Base-by-base conservation (phyloP, 2,329 filamentous ascomycete genomes). In the Emericellopsis atlantica region DNA sequence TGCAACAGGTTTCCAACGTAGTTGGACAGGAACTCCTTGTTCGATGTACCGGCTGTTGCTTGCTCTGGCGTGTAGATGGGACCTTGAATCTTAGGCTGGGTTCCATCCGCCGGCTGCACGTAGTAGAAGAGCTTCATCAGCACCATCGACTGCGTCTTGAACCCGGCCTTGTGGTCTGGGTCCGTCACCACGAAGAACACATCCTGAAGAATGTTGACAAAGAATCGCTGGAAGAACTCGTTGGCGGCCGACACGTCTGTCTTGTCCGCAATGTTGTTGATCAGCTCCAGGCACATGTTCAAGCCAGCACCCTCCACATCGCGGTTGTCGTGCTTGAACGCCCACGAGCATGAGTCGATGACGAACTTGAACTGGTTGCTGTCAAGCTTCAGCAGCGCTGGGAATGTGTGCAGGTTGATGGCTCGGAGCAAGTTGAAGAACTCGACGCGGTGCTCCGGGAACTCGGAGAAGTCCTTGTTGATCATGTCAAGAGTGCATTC, bases 401-500 rank as follows among this genome's bases (percentile, higher is more conserved):
- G 87, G 79, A 98, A 98, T 64, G 92, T 98, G 60, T 94, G 87
- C 37, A 96, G 68, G 62, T 98, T 98, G 66, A 98, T 96, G 12
- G 90, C 86, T 50, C 93, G 78, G 32, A 98, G 74, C 21, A 98
- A 76, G 63, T 95, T 95, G 75, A 98, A 98, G 64, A 98, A 98
- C 61, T 96, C 90, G n/a, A 98, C 92, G 43, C 93, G 84, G 59
- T 98, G 92, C 61, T 98, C 92, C 0, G 92, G 92, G 61, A 94
- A 98, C 58, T 98, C 92, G 37, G 93, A 95, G 64, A 98, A 98
- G 63, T 98, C 92, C 67, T 98, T 98, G 76, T 96, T 98, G 67
- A 98, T 98, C 92, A 98, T 98, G 54, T 95, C 88, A 43, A 98
- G 71, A 4, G 92, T 98, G 69, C 90, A 96, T 62, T 96, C 90